Percentiles rank a stretch among this genome's conserved stretches.
Evolutionary conservation across 805 yeast species (phyloP).

Genomic region (Grigorovia transvaalensis): DNA sequence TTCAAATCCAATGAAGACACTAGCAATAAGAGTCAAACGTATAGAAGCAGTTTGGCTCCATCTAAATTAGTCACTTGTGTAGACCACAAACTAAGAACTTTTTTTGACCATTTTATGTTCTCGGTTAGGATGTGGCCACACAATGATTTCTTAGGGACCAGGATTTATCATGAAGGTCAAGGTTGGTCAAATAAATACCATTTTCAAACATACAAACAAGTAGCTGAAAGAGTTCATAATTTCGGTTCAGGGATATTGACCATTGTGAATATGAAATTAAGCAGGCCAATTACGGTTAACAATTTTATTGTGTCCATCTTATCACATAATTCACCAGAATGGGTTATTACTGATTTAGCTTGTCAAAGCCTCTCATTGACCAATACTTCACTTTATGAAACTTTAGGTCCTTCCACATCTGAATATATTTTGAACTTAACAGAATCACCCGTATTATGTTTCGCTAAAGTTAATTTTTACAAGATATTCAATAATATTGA

Average conservation of each 20-base stretch:
- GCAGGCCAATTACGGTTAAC: constrained; percentile 20
- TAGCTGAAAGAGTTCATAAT: constrained; percentile 34
- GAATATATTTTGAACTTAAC: constrained; percentile 52
- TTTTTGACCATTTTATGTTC: constrained; percentile 35
- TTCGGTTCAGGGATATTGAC: constrained; percentile 49
- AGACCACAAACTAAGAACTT: constrained; percentile 38
- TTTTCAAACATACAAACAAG: constrained; percentile 34
- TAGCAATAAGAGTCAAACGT: constrained; percentile 34
- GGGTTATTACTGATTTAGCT: constrained; percentile 63
- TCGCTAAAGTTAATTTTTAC: constrained; percentile 42
- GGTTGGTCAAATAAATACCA: constrained; percentile 34
- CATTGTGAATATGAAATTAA: constrained; percentile 31
- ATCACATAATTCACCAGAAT: constrained; percentile 52
- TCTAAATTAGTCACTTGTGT: constrained; percentile 29
- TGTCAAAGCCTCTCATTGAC: constrained; percentile 46
- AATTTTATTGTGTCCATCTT: constrained; percentile 46
- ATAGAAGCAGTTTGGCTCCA: constrained; percentile 34
- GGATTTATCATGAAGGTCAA: constrained; percentile 29
- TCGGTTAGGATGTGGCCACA: constrained; percentile 31
- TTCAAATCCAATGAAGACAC: constrained; percentile 30
- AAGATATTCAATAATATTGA: constrained; percentile 38
- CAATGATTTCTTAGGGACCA: constrained; percentile 37
- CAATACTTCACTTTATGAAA: constrained; percentile 47
- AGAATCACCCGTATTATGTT: constrained; percentile 50
- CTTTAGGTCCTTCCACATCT: constrained; percentile 50